A percentile compares a stretch with the other conserved stretches of the same genome.
These are phyloP conservation scores for Verticillium klebahnii DNA, from an alignment of 2,329 filamentous ascomycete species.

Conservation along the genomic window DNA sequence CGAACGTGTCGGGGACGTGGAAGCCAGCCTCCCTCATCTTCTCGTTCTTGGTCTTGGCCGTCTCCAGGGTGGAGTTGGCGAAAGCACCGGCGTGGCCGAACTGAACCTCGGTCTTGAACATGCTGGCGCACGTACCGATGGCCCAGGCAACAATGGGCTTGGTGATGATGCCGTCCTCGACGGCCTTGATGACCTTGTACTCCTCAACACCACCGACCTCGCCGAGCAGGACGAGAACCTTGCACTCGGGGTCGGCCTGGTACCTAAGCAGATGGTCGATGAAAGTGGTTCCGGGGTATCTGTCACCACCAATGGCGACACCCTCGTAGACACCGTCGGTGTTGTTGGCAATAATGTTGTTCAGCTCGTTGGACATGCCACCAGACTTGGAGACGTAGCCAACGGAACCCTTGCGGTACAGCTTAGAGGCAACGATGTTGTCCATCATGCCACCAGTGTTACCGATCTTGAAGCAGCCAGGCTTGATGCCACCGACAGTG, in stretches of 20 bases:
- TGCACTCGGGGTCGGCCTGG: slow-evolving; percentile 95
- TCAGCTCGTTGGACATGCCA: slow-evolving; percentile 99
- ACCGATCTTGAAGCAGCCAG: slow-evolving; percentile 98
- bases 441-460: slow-evolving; percentile 99
- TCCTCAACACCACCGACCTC: slow-evolving; percentile 99
- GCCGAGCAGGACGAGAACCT: slow-evolving; percentile 92
- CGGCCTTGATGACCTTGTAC: slow-evolving; percentile 98
- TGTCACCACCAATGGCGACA: slow-evolving; percentile 98
- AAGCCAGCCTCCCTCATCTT: slow-evolving; percentile 93
- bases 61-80: slow-evolving; percentile 99
- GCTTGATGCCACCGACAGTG: slow-evolving; percentile 99
- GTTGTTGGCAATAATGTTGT: slow-evolving; percentile 97
- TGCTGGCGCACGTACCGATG: slow-evolving; percentile 97
- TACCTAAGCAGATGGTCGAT: slow-evolving; percentile 97
- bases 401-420: slow-evolving; percentile 98
- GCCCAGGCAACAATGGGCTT: slow-evolving; percentile 99
- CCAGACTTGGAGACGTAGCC: slow-evolving; percentile 99
- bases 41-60: slow-evolving; percentile 94
- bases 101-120: slow-evolving; percentile 99
- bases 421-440: slow-evolving; percentile 99
- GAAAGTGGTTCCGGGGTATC: slow-evolving; percentile 98
- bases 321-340: slow-evolving; percentile 99
- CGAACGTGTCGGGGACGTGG: slow-evolving; percentile 91
- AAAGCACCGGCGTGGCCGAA: slow-evolving; percentile 98
- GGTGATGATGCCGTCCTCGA: slow-evolving; percentile 89